Conservation (phyloP, 352 stramenopile genomes). For the Peronospora destructor region DNA sequence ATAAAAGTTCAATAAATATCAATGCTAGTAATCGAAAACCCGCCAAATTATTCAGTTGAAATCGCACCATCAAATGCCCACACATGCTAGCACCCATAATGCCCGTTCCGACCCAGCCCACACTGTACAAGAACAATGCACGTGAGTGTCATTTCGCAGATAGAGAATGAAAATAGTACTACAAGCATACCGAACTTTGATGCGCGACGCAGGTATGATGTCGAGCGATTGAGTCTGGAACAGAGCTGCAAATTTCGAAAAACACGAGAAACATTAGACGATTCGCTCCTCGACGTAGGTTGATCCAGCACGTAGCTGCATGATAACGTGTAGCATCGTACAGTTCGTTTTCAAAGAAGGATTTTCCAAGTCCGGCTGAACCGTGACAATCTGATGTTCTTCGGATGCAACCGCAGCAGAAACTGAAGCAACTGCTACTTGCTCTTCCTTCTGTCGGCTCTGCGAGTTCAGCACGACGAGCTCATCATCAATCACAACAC, state of each 20-base stretch:
- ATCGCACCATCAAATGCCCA: conserved; percentile 68
- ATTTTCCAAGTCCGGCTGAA: conserved; percentile 45
- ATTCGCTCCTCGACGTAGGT: background rate
- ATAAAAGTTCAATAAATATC: background rate
- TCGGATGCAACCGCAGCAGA: conserved; percentile 18
- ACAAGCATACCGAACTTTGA: conserved; percentile 48
- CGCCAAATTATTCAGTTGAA: background rate
- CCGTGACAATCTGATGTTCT: conserved; percentile 31
- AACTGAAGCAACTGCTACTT: conserved; percentile 2
- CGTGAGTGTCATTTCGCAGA: background rate
- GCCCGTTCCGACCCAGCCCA: conserved; percentile 82
- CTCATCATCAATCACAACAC: conserved; percentile 82
- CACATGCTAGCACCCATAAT: conserved; percentile 90
- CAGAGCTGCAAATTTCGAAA: conserved; percentile 24
- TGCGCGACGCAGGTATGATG: conserved; percentile 42
- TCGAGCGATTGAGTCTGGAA: conserved; percentile 58
- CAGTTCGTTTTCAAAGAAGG: conserved; percentile 41
- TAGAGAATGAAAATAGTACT: background rate
- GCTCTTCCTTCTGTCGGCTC: conserved; percentile 47
- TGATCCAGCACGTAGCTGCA: background rate
- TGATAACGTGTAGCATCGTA: conserved; percentile 18
- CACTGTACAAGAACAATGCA: conserved; percentile 22
- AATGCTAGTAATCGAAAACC: background rate
- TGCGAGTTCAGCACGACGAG: conserved; percentile 46
- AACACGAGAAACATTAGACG: conserved; percentile 8